Percentiles rank a stretch among this genome's conserved stretches.
Evolutionary conservation across 2,329 filamentous ascomycete genomes (phyloP).

Genomic region (Cladosporium austrohemisphaericum): DNA sequence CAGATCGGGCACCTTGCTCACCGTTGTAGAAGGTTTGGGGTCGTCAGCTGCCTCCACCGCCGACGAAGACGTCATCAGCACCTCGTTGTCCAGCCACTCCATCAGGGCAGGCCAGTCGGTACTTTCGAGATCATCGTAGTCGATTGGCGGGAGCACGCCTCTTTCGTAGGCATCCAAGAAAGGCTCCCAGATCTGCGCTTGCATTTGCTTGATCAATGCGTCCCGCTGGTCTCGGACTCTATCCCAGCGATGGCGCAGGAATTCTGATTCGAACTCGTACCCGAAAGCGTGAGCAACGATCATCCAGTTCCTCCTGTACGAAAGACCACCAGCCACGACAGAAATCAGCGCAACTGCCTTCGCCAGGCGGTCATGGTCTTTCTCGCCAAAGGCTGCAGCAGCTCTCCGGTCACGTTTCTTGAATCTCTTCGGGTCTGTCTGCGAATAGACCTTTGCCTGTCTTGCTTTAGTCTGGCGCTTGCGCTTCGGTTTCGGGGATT

Average conservation of each 20-base stretch:
- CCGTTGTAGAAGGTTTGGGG: slow-evolving; percentile 14
- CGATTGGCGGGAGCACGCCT: slow-evolving; percentile 57
- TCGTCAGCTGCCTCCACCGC: background rate
- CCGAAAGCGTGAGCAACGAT: slow-evolving; percentile 38
- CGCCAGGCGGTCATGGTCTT: slow-evolving; percentile 31
- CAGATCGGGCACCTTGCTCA: slow-evolving; percentile 5
- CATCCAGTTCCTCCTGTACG: slow-evolving; percentile 39
- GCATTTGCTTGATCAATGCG: slow-evolving; percentile 46
- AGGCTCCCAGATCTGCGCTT: slow-evolving; percentile 60
- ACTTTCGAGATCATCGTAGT: slow-evolving; percentile 59
- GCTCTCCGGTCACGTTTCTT: slow-evolving; percentile 23
- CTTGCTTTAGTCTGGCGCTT: background rate
- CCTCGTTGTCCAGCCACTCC: slow-evolving; percentile 59
- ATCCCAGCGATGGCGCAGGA: slow-evolving; percentile 39
- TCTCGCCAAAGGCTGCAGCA: slow-evolving; percentile 20
- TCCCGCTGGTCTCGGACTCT: slow-evolving; percentile 24
- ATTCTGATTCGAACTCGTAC: slow-evolving; percentile 36
- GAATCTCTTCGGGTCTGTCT: slow-evolving; percentile 15
- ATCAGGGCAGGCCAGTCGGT: slow-evolving; percentile 69
- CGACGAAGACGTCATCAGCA: slow-evolving; percentile 17
- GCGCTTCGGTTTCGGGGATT: background rate
- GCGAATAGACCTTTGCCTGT: background rate
- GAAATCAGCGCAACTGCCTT: slow-evolving; percentile 31
- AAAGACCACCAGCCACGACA: slow-evolving; percentile 35
- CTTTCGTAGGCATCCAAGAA: slow-evolving; percentile 65